These are phyloP conservation scores for Dalechampia spathulata DNA, from an alignment of 441 rosid genomes.

Conservation along the genomic window DNA sequence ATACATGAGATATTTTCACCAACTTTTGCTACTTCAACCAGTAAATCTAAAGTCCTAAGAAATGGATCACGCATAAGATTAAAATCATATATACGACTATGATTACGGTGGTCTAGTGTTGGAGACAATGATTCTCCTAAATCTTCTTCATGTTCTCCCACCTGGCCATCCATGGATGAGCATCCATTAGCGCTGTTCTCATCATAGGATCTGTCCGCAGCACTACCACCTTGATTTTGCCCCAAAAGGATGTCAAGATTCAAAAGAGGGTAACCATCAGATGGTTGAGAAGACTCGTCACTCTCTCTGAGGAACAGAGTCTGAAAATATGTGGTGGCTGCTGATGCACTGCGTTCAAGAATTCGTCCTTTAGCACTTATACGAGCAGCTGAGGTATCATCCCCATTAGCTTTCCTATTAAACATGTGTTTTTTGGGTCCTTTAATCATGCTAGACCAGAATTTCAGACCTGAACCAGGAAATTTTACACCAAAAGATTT, in stretches of 20 bases:
- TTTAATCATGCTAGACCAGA: slow-evolving; percentile 59
- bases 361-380: slow-evolving; percentile 63
- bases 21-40: slow-evolving; percentile 31
- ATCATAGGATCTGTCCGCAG: slow-evolving; percentile 15
- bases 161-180: slow-evolving; percentile 19
- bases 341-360: slow-evolving; percentile 77
- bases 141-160: slow-evolving; percentile 26
- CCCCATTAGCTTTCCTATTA: slow-evolving; percentile 57
- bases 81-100: slow-evolving; percentile 22
- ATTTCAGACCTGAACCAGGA: slow-evolving; percentile 71
- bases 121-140: slow-evolving; percentile 12
- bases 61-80: slow-evolving; percentile 47
- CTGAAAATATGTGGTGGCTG: slow-evolving; percentile 66
- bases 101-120: slow-evolving; percentile 18
- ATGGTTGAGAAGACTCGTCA: slow-evolving; percentile 32
- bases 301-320: slow-evolving; percentile 33
- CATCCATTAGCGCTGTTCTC: slow-evolving; percentile 23
- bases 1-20: slow-evolving; percentile 27
- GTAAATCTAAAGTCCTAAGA: slow-evolving; percentile 43
- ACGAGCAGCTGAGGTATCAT: slow-evolving; percentile 35
- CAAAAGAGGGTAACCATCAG: slow-evolving; percentile 34
- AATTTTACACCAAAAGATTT: slow-evolving; percentile 88
- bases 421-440: slow-evolving; percentile 49
- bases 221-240: slow-evolving; percentile 33
- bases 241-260: slow-evolving; percentile 32